A percentile compares a stretch with the other conserved stretches of the same genome.
phyloP scores from a whole-genome alignment of 2,329 filamentous ascomycete species.

The Phoma herbarum region DNA sequence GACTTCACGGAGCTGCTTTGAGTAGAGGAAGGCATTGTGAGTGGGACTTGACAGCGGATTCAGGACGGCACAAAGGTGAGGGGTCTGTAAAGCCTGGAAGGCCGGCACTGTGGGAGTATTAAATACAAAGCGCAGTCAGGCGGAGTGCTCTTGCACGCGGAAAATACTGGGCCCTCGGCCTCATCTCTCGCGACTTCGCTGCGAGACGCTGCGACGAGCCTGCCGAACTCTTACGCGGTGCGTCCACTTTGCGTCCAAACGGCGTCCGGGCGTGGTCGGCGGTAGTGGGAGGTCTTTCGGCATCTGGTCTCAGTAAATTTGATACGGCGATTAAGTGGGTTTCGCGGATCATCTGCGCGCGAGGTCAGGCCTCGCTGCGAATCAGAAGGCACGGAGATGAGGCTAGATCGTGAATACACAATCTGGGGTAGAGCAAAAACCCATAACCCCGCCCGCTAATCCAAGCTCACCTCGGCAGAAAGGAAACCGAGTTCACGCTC shows the following conservation, averaged over 20 bases:
- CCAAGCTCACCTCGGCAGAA: slow-evolving; percentile 21
- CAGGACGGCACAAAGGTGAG: slow-evolving; percentile 18
- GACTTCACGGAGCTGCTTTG: slow-evolving; percentile 51
- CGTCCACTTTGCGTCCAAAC: slow-evolving; percentile 12
- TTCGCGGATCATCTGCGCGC: slow-evolving; percentile 20
- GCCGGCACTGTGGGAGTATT: slow-evolving; percentile 28
- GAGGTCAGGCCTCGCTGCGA: slow-evolving; percentile 18
- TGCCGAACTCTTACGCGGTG: slow-evolving; percentile 10
- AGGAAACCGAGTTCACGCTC: slow-evolving; percentile 26
- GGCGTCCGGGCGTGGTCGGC: background rate
- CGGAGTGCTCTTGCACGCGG: slow-evolving; percentile 18
- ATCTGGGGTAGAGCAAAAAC: slow-evolving; percentile 38
- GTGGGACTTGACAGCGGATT: slow-evolving; percentile 7
- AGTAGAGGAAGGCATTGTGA: slow-evolving; percentile 42
- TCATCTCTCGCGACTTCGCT: slow-evolving; percentile 43
- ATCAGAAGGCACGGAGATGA: slow-evolving; percentile 23
- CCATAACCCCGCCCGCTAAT: slow-evolving; percentile 27
- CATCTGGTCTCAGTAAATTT: slow-evolving; percentile 13
- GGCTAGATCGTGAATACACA: slow-evolving; percentile 23
- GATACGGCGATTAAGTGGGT: slow-evolving; percentile 18
- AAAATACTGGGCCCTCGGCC: slow-evolving; percentile 25
- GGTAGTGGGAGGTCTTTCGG: slow-evolving; percentile 16
- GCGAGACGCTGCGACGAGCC: slow-evolving; percentile 29
- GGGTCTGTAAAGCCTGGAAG: slow-evolving; percentile 30
- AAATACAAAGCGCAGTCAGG: slow-evolving; percentile 33